Evolutionary conservation across 345 rosid genomes (phyloP).

Genomic region (Noccaea bulbosa): DNA sequence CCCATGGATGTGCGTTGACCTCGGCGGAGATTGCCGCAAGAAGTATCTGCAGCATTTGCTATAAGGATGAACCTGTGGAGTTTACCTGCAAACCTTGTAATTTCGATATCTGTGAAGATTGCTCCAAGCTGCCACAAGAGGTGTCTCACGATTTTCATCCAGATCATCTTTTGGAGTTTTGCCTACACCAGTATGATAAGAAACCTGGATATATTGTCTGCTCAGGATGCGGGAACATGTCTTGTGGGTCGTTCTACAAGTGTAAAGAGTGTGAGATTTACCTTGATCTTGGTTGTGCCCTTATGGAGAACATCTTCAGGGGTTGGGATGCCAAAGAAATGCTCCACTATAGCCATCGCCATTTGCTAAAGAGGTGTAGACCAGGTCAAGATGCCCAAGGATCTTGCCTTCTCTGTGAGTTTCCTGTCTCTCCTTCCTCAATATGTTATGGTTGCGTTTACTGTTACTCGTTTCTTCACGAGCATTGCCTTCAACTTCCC

Average conservation of each 20-base stretch:
- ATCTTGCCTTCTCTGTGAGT: background rate
- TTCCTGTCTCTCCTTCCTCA: background rate
- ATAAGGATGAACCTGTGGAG: too few species aligned
- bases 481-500: conserved; percentile 15
- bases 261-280: conserved; percentile 29
- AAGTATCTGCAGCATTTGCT: too few species aligned
- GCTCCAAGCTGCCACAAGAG: too few species aligned
- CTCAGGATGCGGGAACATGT: too few species aligned
- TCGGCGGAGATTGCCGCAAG: too few species aligned
- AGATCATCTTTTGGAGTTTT: too few species aligned
- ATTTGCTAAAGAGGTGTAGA: conserved; percentile 3
- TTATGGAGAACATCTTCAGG: background rate
- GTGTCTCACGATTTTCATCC: too few species aligned
- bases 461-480: conserved; percentile 20
- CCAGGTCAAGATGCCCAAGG: background rate
- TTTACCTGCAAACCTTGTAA: too few species aligned
- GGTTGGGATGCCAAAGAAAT: background rate
- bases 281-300: conserved; percentile 22
- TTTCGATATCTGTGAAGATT: too few species aligned
- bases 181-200: too few species aligned
- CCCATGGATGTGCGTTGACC: too few species aligned
- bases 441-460: conserved; percentile 27
- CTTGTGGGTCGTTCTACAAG: background rate
- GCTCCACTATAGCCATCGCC: background rate
- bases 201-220: too few species aligned